Base-by-base conservation (phyloP, 1,139 yeast genomes). In the Magnusiomyces paraingens region DNA sequence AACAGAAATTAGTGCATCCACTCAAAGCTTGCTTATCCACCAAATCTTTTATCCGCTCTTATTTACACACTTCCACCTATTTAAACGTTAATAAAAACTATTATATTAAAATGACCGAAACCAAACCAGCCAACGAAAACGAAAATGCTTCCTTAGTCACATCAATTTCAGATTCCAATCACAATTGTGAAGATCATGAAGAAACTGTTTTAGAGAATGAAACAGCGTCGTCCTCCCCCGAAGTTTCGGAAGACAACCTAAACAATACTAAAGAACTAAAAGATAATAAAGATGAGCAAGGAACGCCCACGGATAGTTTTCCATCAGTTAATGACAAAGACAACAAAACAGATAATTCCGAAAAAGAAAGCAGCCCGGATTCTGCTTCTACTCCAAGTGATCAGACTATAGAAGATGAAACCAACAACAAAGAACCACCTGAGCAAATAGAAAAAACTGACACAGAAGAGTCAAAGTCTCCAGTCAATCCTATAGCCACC, bases 401-500 rank as follows among this genome's bases (percentile, higher is more conserved):
- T 14, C 15, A 18, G 11, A 14, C 22, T 3, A 18, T 20, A 15
- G 46, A 42, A 3, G 11, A 6, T 6, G 26, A 40, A 8, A 40
- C 3, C 15, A 14, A 10, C 14, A 15, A 17, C 17, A 11, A 40
- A 40, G 20, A 40, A 26, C 8, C 32, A 5, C 32, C 32, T 5
- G 32, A 4, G 8, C 32, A 26, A 26, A 4, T 26, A 11, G 40
- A 36, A 8, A n/a, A 36, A 11, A 12, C 40, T 3, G n/a, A 5
- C 3, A 36, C n/a, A 6, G 40, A 36, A 36, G 40, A 36, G 5
- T 6, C n/a, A 36, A 8, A 36, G 12, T 36, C 40, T n/a, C 12
- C 40, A 36, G 12, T 36, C n/a, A 14, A 53, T 49, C 32, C 49
- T 35, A 36, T n/a, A 36, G 12, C 40, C 4, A 36, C 40, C n/a